Conservation (phyloP, 768 basidiomycete genomes). For the Leccinum obscurum region DNA sequence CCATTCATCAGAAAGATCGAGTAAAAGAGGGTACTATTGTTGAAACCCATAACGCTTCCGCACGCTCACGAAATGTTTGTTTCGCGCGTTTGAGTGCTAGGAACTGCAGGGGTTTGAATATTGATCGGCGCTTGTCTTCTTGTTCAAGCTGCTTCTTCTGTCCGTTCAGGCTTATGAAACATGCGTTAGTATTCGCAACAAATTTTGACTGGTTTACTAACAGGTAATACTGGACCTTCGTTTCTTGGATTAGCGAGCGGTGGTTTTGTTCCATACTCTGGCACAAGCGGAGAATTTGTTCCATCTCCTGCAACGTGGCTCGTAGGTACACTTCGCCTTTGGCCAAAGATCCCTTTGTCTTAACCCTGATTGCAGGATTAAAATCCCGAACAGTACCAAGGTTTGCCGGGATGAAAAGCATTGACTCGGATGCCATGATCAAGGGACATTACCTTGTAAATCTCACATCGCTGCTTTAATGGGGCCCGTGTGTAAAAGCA, state of each 20-base stretch:
- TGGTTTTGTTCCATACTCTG: background rate
- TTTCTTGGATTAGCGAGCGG: background rate
- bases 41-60: background rate
- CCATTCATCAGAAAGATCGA: too few species aligned
- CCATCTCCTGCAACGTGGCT: slow-evolving; percentile 12
- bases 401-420: slow-evolving; percentile 3
- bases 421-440: slow-evolving; percentile 9
- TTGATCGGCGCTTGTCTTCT: background rate
- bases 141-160: background rate
- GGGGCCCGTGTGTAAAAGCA: slow-evolving; percentile 2
- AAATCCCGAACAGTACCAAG: slow-evolving; percentile 2
- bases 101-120: background rate
- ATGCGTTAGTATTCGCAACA: background rate
- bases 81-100: background rate
- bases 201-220: background rate
- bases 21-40: background rate
- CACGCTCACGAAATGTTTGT: background rate
- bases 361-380: slow-evolving; percentile 1
- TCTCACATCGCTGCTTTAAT: background rate
- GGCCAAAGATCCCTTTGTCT: background rate
- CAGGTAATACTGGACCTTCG: background rate
- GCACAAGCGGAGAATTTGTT: slow-evolving; percentile 2
- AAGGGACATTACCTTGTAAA: background rate
- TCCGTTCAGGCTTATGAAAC: background rate
- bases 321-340: slow-evolving; percentile 8